These are phyloP conservation scores for Xylaria sp. DNA, from an alignment of 2,329 filamentous ascomycete species.

Conservation along the genomic window DNA sequence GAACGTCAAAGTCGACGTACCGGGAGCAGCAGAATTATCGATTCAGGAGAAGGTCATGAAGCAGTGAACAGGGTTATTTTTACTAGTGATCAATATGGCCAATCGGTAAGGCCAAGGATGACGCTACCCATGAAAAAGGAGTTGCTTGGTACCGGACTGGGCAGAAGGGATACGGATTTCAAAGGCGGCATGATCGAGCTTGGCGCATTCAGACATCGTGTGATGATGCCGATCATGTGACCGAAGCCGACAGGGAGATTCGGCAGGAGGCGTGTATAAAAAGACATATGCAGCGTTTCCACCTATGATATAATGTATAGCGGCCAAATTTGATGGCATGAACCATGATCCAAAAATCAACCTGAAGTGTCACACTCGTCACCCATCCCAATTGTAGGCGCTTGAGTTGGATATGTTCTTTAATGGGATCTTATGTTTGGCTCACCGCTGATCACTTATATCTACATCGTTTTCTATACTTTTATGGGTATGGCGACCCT, in stretches of 20 bases:
- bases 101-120: not conserved
- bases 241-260: not conserved
- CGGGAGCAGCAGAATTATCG: not conserved
- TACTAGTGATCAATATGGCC: not conserved
- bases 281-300: conserved; percentile 14
- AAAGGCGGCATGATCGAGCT: not conserved
- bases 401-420: not conserved
- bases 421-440: not conserved
- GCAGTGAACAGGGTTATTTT: not conserved
- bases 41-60: not conserved
- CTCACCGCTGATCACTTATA: not conserved
- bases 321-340: conserved; percentile 1
- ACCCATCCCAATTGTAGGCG: not conserved
- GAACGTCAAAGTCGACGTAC: not conserved
- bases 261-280: conserved; percentile 11
- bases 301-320: conserved; percentile 13
- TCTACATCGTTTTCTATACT: not conserved
- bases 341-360: not conserved
- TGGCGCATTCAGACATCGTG: conserved; percentile 2
- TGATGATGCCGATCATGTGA: not conserved
- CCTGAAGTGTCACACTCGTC: not conserved
- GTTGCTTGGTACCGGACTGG: not conserved
- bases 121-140: conserved; percentile 1
- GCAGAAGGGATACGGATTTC: not conserved
- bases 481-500: not conserved